Conservation (phyloP, 1,139 yeast species). For the Starmera stellimalicola region DNA sequence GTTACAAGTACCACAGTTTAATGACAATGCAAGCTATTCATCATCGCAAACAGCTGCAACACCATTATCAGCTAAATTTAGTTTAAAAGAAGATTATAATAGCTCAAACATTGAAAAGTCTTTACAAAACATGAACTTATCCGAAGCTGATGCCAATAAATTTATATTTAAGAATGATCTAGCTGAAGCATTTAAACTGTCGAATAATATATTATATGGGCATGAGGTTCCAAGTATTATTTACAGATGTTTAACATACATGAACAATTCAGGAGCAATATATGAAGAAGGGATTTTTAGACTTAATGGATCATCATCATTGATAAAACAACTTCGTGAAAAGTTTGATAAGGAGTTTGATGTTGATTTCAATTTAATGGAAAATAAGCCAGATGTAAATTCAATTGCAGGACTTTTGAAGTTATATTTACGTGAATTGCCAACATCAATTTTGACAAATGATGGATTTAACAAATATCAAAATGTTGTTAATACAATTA, state of each 20-base stretch:
- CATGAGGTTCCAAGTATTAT: constrained; percentile 64
- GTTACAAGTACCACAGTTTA: too few species aligned
- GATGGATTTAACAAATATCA: constrained; percentile 32
- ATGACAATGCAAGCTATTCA: too few species aligned
- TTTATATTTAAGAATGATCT: constrained; percentile 60
- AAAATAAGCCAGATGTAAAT: constrained; percentile 44
- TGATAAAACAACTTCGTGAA: constrained; percentile 64
- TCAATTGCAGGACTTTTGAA: constrained; percentile 75
- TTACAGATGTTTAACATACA: constrained; percentile 63
- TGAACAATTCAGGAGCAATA: constrained; percentile 60
- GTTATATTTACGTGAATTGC: constrained; percentile 63
- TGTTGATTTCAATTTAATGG: constrained; percentile 46
- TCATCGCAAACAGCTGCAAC: neutral
- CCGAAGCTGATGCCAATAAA: constrained; percentile 1
- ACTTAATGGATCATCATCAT: constrained; percentile 79
- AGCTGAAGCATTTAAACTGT: constrained; percentile 39
- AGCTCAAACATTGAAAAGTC: constrained; percentile 19
- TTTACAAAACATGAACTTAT: constrained; percentile 19
- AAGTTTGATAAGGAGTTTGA: constrained; percentile 58
- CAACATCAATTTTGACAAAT: constrained; percentile 52
- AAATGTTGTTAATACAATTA: constrained; percentile 23
- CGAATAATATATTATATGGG: constrained; percentile 37
- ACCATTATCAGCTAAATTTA: constrained; percentile 5
- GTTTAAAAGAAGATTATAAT: neutral
- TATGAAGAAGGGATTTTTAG: constrained; percentile 89